These are phyloP conservation scores for Thozetella sp. DNA, from an alignment of 495 filamentous ascomycete genomes.

Conservation along the genomic window DNA sequence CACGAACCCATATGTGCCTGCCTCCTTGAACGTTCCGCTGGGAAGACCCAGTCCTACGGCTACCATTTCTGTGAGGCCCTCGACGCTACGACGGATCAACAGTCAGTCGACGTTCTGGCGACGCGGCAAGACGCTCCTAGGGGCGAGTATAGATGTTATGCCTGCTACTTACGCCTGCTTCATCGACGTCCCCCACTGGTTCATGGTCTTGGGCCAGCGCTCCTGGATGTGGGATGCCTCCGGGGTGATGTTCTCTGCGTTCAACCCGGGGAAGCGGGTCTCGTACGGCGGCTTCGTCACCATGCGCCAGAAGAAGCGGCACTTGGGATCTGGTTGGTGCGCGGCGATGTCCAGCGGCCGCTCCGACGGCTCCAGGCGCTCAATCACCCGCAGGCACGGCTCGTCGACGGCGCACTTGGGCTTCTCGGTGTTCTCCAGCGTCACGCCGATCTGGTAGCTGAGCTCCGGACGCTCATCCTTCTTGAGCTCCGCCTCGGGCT, in stretches of 20 bases:
- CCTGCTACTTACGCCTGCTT: constrained; percentile 46
- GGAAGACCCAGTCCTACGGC: constrained; percentile 48
- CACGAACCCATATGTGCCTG: constrained; percentile 48
- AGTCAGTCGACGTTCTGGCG: neutral
- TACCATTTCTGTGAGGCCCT: constrained; percentile 48
- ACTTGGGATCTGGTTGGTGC: constrained; percentile 49
- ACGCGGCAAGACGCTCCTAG: no score
- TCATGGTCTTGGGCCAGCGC: constrained; percentile 45
- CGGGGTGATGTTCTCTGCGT: constrained; percentile 44
- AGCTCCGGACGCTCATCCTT: constrained; percentile 50
- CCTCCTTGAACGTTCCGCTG: constrained; percentile 41
- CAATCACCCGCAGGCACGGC: constrained; percentile 49
- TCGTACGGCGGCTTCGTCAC: constrained; percentile 43
- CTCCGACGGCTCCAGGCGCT: constrained; percentile 43
- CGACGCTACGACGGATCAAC: constrained; percentile 41
- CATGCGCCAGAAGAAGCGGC: constrained; percentile 54
- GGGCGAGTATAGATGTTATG: neutral
- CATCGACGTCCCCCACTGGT: constrained; percentile 50
- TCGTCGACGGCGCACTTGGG: constrained; percentile 56
- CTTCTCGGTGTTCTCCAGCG: constrained; percentile 56
- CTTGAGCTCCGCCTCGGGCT: constrained; percentile 38
- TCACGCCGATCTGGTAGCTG: constrained; percentile 52
- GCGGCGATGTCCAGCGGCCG: constrained; percentile 47
- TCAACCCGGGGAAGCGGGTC: constrained; percentile 45
- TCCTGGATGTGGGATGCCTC: constrained; percentile 37